These are phyloP conservation scores for Nannochloropsis limnetica DNA, from an alignment of 352 stramenopile genomes.

Conservation along the genomic window DNA sequence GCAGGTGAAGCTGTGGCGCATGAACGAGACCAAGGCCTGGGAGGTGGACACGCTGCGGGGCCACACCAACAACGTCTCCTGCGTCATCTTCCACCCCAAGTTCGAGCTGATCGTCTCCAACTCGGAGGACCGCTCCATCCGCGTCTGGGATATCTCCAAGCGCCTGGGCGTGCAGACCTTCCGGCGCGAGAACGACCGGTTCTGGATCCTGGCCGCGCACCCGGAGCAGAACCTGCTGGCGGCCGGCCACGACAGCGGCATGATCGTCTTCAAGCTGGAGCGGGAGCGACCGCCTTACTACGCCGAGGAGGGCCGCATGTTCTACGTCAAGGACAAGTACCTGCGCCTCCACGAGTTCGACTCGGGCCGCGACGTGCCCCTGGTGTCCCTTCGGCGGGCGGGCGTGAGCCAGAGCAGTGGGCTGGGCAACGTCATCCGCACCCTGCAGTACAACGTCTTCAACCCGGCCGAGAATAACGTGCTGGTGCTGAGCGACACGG, in stretches of 20 bases:
- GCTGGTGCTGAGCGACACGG: conserved; percentile 83
- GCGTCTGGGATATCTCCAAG: conserved; percentile 98
- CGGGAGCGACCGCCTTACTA: conserved; percentile 89
- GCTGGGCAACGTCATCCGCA: conserved; percentile 83
- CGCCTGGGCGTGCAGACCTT: conserved; percentile 97
- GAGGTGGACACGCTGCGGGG: conserved; percentile 99
- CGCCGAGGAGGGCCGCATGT: conserved; percentile 65
- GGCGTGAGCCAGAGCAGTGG: conserved; percentile 67
- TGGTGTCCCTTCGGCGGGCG: conserved; percentile 66
- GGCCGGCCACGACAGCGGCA: conserved; percentile 97
- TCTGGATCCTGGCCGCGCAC: conserved; percentile 69
- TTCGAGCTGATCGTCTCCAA: conserved; percentile 98
- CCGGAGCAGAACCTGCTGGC: conserved; percentile 90
- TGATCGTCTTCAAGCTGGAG: conserved; percentile 99
- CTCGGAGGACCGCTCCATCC: conserved; percentile 96
- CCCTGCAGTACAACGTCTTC: conserved; percentile 89
- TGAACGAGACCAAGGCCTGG: conserved; percentile 99
- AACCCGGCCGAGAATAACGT: conserved; percentile 85
- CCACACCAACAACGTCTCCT: conserved; percentile 99
- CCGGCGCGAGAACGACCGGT: conserved; percentile 93
- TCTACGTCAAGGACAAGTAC: conserved; percentile 96
- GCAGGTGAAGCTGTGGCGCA: conserved; percentile 94
- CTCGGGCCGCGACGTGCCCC: conserved; percentile 64
- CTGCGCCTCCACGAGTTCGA: conserved; percentile 89
- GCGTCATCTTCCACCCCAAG: conserved; percentile 97